Conservation (phyloP, 345 rosid species). For the Bruguiera gymnorhiza region DNA sequence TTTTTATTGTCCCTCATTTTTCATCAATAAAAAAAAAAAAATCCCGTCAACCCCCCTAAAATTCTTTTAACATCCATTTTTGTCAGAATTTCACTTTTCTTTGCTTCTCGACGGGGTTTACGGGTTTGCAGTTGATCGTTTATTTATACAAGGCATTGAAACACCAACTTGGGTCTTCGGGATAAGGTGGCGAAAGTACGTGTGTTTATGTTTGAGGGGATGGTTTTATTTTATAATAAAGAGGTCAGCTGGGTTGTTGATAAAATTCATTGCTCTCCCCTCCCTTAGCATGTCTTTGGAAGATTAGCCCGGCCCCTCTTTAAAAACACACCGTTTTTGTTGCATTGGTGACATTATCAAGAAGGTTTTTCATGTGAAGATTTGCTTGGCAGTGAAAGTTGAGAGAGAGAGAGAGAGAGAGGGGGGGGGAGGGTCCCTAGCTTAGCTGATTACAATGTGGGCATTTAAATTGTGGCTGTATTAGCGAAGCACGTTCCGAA, state of each 20-base stretch:
- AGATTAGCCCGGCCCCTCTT: no score
- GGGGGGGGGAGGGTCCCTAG: no score
- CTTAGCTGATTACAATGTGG: no score
- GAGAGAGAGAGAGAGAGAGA: no score
- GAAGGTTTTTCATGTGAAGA: no score
- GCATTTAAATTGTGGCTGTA: no score
- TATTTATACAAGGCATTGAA: not conserved
- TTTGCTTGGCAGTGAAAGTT: no score
- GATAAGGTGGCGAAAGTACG: conserved; percentile 16
- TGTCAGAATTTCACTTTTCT: not conserved
- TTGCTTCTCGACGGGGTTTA: not conserved
- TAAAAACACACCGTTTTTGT: no score
- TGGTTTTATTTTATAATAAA: conserved; percentile 19
- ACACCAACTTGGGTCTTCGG: conserved; percentile 6
- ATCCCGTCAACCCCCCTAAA: not conserved
- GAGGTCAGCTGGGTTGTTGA: conserved; percentile 33
- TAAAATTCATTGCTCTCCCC: conserved; percentile 25
- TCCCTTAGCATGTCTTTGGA: no score
- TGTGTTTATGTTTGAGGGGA: conserved; percentile 27
- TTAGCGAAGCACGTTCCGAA: no score
- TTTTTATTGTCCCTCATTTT: conserved; percentile 38
- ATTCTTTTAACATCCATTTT: not conserved
- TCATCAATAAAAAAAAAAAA: conserved; percentile 37
- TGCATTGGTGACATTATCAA: no score
- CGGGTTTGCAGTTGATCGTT: not conserved